Evolutionary conservation across 2,329 filamentous ascomycete species (phyloP).

Genomic region (Fusarium sp.): DNA sequence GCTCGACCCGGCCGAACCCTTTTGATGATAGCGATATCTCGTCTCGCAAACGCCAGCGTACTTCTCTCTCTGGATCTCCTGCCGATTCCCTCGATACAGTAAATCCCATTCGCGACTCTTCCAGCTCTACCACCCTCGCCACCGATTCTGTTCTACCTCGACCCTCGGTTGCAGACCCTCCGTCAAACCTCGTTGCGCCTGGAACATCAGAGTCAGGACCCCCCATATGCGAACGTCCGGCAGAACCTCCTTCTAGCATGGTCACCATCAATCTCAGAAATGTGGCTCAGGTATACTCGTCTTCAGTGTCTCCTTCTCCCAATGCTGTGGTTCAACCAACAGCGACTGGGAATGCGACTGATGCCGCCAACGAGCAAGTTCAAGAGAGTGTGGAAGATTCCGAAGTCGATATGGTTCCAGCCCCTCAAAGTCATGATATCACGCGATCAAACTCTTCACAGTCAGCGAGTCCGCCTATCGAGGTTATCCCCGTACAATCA

Average conservation of each 20-base stretch:
- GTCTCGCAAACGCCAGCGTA: constrained; percentile 71
- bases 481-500: constrained; percentile 55
- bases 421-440: constrained; percentile 41
- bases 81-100: constrained; percentile 62
- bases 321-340: constrained; percentile 40
- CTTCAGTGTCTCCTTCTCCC: constrained; percentile 59
- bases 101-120: constrained; percentile 49
- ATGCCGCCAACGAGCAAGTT: constrained; percentile 45
- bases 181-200: constrained; percentile 57
- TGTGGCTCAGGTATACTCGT: constrained; percentile 53
- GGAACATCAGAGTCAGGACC: constrained; percentile 56
- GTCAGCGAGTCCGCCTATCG: constrained; percentile 57
- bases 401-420: constrained; percentile 52
- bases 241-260: constrained; percentile 61
- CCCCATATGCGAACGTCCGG: constrained; percentile 48
- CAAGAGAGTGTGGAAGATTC: constrained; percentile 60
- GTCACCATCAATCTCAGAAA: constrained; percentile 71
- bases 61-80: constrained; percentile 66
- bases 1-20: constrained; percentile 71
- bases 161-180: constrained; percentile 46
- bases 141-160: constrained; percentile 45
- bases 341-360: not conserved
- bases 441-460: constrained; percentile 53
- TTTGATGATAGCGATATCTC: constrained; percentile 68
- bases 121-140: constrained; percentile 49